These are phyloP conservation scores for Entelexis paramagnoliae DNA, from an alignment of 1,139 yeast genomes.

Conservation along the genomic window DNA sequence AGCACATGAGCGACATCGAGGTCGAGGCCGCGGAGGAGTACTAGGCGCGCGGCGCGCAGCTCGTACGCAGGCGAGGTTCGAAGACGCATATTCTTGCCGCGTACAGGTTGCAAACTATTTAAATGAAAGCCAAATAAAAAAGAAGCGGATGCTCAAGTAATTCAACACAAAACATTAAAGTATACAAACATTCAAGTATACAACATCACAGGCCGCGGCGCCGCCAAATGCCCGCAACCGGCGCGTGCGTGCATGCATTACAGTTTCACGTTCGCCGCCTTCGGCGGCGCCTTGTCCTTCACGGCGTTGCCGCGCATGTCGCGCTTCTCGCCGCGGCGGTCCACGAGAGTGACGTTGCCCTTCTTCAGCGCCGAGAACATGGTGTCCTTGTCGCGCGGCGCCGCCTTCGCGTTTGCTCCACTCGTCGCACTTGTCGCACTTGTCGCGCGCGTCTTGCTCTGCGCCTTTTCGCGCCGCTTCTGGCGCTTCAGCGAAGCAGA, in stretches of 20 bases:
- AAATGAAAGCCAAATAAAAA: no score
- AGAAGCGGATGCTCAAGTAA: no score
- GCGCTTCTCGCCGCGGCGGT: slow-evolving; percentile 63
- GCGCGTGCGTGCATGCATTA: slow-evolving; percentile 9
- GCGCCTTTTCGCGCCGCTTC: slow-evolving; percentile 78
- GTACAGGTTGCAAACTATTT: no score
- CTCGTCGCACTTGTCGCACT: no score
- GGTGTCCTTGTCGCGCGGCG: slow-evolving; percentile 37
- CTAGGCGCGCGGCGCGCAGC: no score
- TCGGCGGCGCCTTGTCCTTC: slow-evolving; percentile 31
- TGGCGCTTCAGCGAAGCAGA: slow-evolving; percentile 71
- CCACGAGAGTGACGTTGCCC: slow-evolving; percentile 71
- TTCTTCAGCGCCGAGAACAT: slow-evolving; percentile 64
- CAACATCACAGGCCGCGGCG: no score
- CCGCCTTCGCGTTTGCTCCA: slow-evolving; percentile 19
- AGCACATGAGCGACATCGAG: slow-evolving; percentile 23
- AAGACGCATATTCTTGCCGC: no score
- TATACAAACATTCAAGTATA: no score
- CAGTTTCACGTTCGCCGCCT: slow-evolving; percentile 28
- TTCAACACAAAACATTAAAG: no score
- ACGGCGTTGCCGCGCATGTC: slow-evolving; percentile 62
- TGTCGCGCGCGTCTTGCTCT: slow-evolving; percentile 36
- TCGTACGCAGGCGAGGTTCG: no score
- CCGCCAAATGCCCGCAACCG: no score
- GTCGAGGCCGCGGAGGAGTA: slow-evolving; percentile 12